Base-by-base conservation (phyloP, 1,284 basidiomycete species). In the Boletellus deceptivus region DNA sequence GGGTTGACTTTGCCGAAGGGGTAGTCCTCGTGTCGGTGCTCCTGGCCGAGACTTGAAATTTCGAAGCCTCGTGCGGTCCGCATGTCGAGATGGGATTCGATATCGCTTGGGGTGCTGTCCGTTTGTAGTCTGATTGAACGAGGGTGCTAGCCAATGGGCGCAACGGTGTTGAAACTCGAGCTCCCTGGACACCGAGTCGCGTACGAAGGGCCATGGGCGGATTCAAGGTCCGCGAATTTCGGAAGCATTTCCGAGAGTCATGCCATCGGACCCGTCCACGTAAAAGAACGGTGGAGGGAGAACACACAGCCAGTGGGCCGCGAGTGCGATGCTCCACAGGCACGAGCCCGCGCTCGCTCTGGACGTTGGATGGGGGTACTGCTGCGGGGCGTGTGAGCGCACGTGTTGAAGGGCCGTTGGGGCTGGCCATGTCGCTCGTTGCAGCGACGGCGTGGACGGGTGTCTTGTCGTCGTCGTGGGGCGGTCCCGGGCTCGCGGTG, bases 311-410 rank as follows among this genome's bases (percentile, higher is more conserved):
- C 42, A 43, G 41, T 37, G 31, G 35, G 43, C 38, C 41, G 43
- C 33, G 40, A 57, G 40, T 43, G 43, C 33, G 43, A 57, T 27
- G 48, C 50, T 54, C 61, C 63, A 59, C 56, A 45, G n/a, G 27
- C 27, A 47, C 31, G 60, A 51, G 46, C 43, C 40, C 43, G 38
- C 44, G n/a, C n/a, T n/a, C 52, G 39, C 48, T 42, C 37, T 49
- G 41, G 47, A 29, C 27, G 39, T 62, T 48, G 42, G 53, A 53
- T 52, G 55, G 58, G 60, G 58, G 56, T 4, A 49, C 47, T 50
- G 61, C 60, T 63, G 62, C 61, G 60, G 54, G 51, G 59, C 64
- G 68, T 65, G 64, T 62, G 68, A 65, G 61, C 43, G 67, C 64
- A 65, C 64, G 64, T 65, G 64, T 68, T 45, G 54, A 47, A 58